Base-by-base conservation (phyloP, 2,329 filamentous ascomycete species). In the Esteya vermicola region DNA sequence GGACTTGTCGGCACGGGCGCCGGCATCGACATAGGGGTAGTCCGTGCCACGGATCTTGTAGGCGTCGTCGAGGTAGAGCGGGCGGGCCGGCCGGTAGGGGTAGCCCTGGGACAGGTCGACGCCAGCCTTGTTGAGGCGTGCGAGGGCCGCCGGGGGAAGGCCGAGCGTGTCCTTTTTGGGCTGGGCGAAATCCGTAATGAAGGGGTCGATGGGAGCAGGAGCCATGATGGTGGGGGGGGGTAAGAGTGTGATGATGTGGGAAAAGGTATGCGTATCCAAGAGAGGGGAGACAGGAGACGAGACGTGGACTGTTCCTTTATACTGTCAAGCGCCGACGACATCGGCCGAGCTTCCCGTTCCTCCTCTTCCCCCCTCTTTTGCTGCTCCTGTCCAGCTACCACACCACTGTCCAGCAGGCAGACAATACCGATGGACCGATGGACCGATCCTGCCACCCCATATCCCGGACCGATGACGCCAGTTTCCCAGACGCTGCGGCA, bases 61-160 rank as follows among this genome's bases (percentile, higher is more conserved):
- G 4, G 78, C 75, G 47, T 85, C 80, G 42, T 85, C 73, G 0
- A 84, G 60, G 48, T 76, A 85, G 1, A 84, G 59, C 1, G 81
- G 80, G 36, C 67, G 67, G 0, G 73, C 68, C 1, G 79, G 79
- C 0, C 78, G 71, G 49, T 84, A 83, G 0, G 81, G 81, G 47
- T 85, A 85, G 1, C 80, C 81, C 1, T 72, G 59, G 1, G 75
- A 79, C 3, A 85, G 62, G 51, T 85, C 78, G 39, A 85, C 68
- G 2, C 75, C 78, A 0, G 76, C 78, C 45, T 80, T 82, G 48
- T 75, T 70, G 1, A 85, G 63, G 4, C 80, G 67, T 36, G 65
- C 60, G 1, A 67, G 64, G 1, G 78, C 61, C 1, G 69, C 49
- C 9, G 64, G 64, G 3, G 81, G 81, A 7, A 85, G 61, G 1